phyloP scores from a whole-genome alignment of 2,329 filamentous ascomycete species.

The Ascocoryne sarcoides region DNA sequence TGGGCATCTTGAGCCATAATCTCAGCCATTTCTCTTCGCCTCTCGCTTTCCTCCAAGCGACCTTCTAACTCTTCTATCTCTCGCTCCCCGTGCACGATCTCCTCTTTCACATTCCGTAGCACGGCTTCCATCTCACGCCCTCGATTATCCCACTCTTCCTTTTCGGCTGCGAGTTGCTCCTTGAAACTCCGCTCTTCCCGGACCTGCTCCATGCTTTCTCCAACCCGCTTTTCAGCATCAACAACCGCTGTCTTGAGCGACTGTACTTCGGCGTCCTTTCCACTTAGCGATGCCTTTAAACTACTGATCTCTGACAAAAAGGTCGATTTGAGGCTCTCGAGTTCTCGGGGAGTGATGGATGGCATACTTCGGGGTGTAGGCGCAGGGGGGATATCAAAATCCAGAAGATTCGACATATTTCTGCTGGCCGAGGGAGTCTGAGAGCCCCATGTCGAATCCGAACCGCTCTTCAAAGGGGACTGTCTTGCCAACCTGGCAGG shows the following conservation, averaged over 20 bases:
- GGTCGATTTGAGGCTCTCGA: conserved; percentile 84
- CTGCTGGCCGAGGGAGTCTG: conserved; percentile 22
- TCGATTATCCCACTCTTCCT: conserved; percentile 74
- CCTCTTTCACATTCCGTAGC: conserved; percentile 69
- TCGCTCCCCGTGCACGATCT: conserved; percentile 68
- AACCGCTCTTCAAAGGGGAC: conserved; percentile 36
- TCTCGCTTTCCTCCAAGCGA: conserved; percentile 69
- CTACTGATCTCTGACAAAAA: conserved; percentile 90
- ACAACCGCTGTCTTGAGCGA: conserved; percentile 80
- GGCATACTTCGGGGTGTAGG: conserved; percentile 89
- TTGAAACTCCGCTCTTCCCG: conserved; percentile 65
- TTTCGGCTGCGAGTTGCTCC: conserved; percentile 66
- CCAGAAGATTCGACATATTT: conserved; percentile 61
- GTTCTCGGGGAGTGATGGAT: conserved; percentile 80
- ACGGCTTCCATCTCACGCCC: conserved; percentile 80
- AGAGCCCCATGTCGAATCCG: conserved; percentile 19
- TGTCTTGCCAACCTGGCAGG: conserved; percentile 38
- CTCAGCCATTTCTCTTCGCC: conserved; percentile 64
- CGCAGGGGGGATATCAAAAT: conserved; percentile 89
- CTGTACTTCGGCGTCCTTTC: conserved; percentile 84
- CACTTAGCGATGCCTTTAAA: conserved; percentile 83
- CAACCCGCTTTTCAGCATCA: conserved; percentile 87
- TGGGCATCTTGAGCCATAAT: conserved; percentile 68
- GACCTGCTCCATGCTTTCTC: conserved; percentile 73
- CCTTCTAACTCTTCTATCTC: conserved; percentile 72